phyloP scores from a whole-genome alignment of 2,329 filamentous ascomycete genomes.

The Nigrograna mackinnonii region DNA sequence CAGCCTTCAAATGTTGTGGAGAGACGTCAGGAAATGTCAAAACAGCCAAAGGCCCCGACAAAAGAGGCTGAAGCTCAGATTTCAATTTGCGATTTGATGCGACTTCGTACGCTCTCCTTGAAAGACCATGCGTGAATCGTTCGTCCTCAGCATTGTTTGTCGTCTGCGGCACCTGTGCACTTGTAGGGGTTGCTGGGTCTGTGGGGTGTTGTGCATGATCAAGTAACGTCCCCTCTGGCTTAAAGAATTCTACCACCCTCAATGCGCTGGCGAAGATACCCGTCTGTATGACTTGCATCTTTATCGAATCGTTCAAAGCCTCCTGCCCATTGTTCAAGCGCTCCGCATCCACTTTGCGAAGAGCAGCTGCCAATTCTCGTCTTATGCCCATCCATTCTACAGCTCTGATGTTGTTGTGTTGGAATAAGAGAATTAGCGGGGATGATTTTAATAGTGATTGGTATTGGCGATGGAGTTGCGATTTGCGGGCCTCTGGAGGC shows the following conservation, averaged over 20 bases:
- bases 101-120: slow-evolving; percentile 55
- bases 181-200: slow-evolving; percentile 36
- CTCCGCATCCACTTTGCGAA: slow-evolving; percentile 70
- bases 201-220: slow-evolving; percentile 28
- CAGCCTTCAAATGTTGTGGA: slow-evolving; percentile 80
- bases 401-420: slow-evolving; percentile 76
- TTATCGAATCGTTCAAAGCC: slow-evolving; percentile 63
- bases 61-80: slow-evolving; percentile 71
- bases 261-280: slow-evolving; percentile 87
- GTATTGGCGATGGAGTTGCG: slow-evolving; percentile 85
- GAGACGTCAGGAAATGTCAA: slow-evolving; percentile 82
- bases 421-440: slow-evolving; percentile 84
- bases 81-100: slow-evolving; percentile 55
- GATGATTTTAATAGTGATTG: slow-evolving; percentile 85
- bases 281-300: slow-evolving; percentile 83
- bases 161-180: slow-evolving; percentile 34
- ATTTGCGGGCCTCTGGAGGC: slow-evolving; percentile 83
- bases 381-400: slow-evolving; percentile 75
- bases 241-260: slow-evolving; percentile 81
- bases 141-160: slow-evolving; percentile 51
- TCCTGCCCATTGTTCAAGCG: slow-evolving; percentile 60
- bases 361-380: slow-evolving; percentile 66
- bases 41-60: slow-evolving; percentile 80
- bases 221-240: slow-evolving; percentile 32
- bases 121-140: slow-evolving; percentile 63